These are phyloP conservation scores for Boletus tylopilopsis DNA, from an alignment of 768 basidiomycete species.

Conservation along the genomic window DNA sequence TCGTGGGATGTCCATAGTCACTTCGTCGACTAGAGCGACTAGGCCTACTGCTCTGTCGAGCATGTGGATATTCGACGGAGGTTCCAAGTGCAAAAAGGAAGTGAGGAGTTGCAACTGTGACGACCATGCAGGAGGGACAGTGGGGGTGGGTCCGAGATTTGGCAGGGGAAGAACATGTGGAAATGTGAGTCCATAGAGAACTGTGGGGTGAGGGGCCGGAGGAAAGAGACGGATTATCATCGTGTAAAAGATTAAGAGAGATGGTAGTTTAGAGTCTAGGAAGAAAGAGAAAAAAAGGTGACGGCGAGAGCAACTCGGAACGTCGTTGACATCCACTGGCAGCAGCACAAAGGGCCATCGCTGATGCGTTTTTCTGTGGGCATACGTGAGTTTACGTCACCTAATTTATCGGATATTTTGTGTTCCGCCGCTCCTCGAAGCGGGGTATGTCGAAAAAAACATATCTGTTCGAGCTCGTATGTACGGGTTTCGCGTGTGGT, in stretches of 20 bases:
- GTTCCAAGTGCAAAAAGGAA: slow-evolving; percentile 47
- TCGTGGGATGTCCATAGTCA: slow-evolving; percentile 56
- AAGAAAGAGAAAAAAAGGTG: slow-evolving; percentile 3
- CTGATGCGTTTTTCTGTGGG: slow-evolving; percentile 27
- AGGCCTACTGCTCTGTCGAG: slow-evolving; percentile 60
- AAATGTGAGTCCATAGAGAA: slow-evolving; percentile 59
- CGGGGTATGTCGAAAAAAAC: background rate
- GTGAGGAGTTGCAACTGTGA: slow-evolving; percentile 48
- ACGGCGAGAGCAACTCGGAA: slow-evolving; percentile 6
- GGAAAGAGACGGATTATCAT: slow-evolving; percentile 61
- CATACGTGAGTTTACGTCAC: slow-evolving; percentile 33
- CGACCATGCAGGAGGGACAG: slow-evolving; percentile 51
- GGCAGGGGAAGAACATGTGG: slow-evolving; percentile 35
- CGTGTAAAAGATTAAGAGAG: slow-evolving; percentile 23
- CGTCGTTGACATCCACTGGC: slow-evolving; percentile 32
- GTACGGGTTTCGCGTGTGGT: background rate
- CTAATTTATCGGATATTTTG: slow-evolving; percentile 10
- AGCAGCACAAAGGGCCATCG: slow-evolving; percentile 22
- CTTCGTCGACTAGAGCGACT: slow-evolving; percentile 50
- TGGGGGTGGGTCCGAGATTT: slow-evolving; percentile 29
- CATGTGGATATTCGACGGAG: slow-evolving; percentile 50
- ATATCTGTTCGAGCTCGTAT: too few relatives aligned
- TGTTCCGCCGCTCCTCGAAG: slow-evolving; percentile 1
- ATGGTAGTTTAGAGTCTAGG: slow-evolving; percentile 24
- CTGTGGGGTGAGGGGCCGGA: slow-evolving; percentile 43